Percentiles rank a stretch among this genome's conserved stretches.
Conservation (phyloP, 2,329 filamentous ascomycete genomes). For the Parastagonospora nodorum region DNA sequence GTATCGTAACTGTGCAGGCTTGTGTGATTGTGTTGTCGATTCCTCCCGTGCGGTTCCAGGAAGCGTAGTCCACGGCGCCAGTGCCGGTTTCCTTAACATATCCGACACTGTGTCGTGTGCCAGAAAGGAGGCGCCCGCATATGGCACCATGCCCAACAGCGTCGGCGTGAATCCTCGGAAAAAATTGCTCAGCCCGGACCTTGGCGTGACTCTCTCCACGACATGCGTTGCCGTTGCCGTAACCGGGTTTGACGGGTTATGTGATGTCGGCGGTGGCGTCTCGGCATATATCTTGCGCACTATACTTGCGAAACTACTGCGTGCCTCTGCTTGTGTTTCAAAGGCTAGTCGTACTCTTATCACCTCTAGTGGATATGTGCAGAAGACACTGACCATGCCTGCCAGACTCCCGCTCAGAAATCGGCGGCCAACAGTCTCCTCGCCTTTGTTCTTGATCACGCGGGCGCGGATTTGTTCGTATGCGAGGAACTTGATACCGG, state of each 20-base stretch:
- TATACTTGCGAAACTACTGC: conserved; percentile 74
- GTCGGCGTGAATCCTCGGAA: conserved; percentile 94
- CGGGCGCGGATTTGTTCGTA: conserved; percentile 92
- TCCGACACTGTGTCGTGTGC: conserved; percentile 92
- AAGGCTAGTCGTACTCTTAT: conserved; percentile 92
- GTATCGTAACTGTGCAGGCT: conserved; percentile 74
- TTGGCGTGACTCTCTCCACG: conserved; percentile 62
- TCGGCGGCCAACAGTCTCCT: conserved; percentile 81
- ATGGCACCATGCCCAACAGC: conserved; percentile 91
- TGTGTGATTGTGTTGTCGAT: conserved; percentile 48
- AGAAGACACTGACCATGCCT: conserved; percentile 89
- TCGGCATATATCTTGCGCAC: conserved; percentile 88
- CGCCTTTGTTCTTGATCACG: conserved; percentile 70
- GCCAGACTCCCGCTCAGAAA: conserved; percentile 75
- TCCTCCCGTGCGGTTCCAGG: conserved; percentile 57
- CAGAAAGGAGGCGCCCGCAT: conserved; percentile 93
- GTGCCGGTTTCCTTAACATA: conserved; percentile 69
- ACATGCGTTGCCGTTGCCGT: conserved; percentile 49
- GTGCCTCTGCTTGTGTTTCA: conserved; percentile 78
- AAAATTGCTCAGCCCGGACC: conserved; percentile 81
- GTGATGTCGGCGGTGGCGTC: conserved; percentile 49
- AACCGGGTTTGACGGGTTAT: conserved; percentile 45
- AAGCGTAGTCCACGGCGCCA: conserved; percentile 77
- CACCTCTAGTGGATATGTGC: conserved; percentile 93
- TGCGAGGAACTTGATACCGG: conserved; percentile 95